Evolutionary conservation across 495 filamentous ascomycete genomes (phyloP).

Genomic region (Xylaria cubensis): DNA sequence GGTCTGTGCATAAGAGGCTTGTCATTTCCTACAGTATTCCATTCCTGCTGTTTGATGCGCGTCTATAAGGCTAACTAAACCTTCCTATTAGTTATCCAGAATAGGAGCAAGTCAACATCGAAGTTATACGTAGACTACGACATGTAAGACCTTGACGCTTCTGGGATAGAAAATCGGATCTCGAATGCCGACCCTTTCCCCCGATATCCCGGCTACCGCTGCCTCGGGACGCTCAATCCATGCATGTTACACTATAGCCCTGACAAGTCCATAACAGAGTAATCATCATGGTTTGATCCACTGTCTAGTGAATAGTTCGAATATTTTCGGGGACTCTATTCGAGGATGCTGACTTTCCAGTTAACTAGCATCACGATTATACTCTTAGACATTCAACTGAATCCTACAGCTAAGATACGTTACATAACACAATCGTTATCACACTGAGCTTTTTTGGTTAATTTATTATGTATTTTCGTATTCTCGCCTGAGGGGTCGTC

Average conservation of each 20-base stretch:
- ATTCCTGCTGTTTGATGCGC: background rate
- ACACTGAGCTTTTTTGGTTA: background rate
- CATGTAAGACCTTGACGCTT: background rate
- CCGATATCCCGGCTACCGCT: background rate
- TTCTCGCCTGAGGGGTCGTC: background rate
- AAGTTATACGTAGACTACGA: background rate
- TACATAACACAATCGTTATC: background rate
- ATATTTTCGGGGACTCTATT: background rate
- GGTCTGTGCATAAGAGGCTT: background rate
- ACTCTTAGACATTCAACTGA: background rate
- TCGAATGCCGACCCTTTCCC: background rate
- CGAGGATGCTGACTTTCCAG: background rate
- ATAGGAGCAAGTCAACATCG: background rate
- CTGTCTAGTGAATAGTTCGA: background rate
- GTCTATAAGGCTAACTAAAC: background rate
- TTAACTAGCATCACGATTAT: background rate
- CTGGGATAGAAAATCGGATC: background rate
- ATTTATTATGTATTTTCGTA: background rate
- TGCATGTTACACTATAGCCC: background rate
- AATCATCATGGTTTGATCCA: background rate
- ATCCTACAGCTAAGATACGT: background rate
- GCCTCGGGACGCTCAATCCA: background rate
- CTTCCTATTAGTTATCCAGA: background rate
- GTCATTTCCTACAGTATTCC: background rate
- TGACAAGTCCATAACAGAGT: background rate